Conservation (phyloP, 75 land plant species). For the Selaginella moellendorffii region DNA sequence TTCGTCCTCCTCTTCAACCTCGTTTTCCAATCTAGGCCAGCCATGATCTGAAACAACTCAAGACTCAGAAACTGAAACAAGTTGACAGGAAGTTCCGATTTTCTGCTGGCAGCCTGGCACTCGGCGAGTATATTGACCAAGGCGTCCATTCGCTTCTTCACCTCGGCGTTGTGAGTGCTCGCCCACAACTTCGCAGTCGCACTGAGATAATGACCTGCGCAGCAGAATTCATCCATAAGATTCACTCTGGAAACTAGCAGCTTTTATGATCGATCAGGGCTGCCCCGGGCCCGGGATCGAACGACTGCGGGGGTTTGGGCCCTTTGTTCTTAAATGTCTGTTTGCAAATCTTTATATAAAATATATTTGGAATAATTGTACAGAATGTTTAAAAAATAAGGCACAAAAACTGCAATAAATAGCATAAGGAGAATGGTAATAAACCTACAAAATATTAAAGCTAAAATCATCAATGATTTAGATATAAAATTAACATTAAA, state of each 20-base stretch:
- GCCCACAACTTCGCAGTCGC: conserved; percentile 1
- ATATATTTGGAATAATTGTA: neutral
- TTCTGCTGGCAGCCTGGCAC: conserved; percentile 1
- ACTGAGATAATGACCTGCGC: neutral
- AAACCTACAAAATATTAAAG: conserved; percentile 1
- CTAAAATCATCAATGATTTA: neutral
- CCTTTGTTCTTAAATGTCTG: neutral
- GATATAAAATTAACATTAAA: neutral
- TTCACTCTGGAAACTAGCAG: conserved; percentile 1
- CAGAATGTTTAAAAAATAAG: neutral
- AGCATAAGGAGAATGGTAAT: neutral
- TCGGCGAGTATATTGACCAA: conserved; percentile 1
- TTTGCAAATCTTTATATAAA: neutral
- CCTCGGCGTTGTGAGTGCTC: conserved; percentile 1
- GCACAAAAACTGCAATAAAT: neutral
- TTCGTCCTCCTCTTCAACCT: conserved; percentile 1
- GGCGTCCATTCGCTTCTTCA: conserved; percentile 1
- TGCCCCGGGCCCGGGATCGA: no score
- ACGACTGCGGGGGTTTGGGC: no score
- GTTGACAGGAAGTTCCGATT: conserved; percentile 1
- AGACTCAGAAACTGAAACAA: neutral
- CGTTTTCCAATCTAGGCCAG: neutral
- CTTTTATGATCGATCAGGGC: neutral
- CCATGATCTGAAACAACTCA: neutral
- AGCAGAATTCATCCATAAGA: conserved; percentile 1